A percentile compares a stretch with the other conserved stretches of the same genome.
phyloP scores from a whole-genome alignment of 116 monocot species.

The Iris pallida region DNA sequence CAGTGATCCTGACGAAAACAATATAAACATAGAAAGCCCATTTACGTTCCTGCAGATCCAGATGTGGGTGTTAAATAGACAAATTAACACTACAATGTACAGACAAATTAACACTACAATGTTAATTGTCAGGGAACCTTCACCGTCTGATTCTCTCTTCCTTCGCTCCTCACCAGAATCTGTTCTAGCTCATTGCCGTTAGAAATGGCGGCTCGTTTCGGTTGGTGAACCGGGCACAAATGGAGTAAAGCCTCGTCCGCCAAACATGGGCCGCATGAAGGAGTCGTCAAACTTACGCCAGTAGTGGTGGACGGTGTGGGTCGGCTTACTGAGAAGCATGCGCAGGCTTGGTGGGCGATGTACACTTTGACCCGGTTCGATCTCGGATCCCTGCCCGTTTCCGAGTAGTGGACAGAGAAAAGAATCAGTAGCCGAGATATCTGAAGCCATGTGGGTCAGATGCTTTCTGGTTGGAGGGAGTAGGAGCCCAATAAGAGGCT shows the following conservation, averaged over 20 bases:
- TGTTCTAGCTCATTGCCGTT: background rate
- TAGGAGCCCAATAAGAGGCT: constrained; percentile 48
- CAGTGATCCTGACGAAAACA: no score
- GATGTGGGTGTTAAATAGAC: no score
- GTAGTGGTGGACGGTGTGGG: constrained; percentile 54
- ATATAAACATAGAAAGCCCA: no score
- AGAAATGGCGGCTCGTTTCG: constrained; percentile 21
- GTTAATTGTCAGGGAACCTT: no score
- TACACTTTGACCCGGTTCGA: constrained; percentile 15
- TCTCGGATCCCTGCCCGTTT: constrained; percentile 22
- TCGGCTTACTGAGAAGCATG: constrained; percentile 57
- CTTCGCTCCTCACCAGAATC: no score
- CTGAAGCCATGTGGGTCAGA: constrained; percentile 17
- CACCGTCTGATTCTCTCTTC: no score
- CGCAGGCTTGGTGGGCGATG: constrained; percentile 43
- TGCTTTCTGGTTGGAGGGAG: constrained; percentile 19
- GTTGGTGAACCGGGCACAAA: constrained; percentile 50
- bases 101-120: no score
- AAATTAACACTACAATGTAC: no score
- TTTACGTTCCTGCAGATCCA: no score
- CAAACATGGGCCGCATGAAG: constrained; percentile 57
- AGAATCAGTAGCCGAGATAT: constrained; percentile 34
- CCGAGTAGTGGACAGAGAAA: constrained; percentile 29
- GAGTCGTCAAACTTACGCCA: constrained; percentile 64
- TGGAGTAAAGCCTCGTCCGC: constrained; percentile 54